Evolutionary conservation across 768 basidiomycete genomes (phyloP).

Genomic region (Cyathus striatus): DNA sequence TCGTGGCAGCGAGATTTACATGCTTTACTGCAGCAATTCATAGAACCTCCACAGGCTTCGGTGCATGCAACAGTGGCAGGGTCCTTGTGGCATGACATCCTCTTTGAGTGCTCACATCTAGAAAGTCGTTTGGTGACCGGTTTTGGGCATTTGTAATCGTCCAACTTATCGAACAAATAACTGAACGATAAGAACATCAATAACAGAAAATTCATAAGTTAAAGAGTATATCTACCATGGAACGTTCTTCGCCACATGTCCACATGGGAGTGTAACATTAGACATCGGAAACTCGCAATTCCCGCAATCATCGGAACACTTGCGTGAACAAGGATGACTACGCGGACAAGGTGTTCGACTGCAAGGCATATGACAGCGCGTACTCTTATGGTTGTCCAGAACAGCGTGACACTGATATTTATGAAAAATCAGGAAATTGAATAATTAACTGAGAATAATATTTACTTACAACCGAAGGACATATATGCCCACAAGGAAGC

Average conservation of each 20-base stretch:
- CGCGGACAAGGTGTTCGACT: constrained; percentile 45
- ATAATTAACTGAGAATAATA: constrained; percentile 36
- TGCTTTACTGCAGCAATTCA: constrained; percentile 47
- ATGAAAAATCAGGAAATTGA: not conserved
- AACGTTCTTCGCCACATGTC: constrained; percentile 38
- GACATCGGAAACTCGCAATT: constrained; percentile 42
- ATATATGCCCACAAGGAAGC: constrained; percentile 59
- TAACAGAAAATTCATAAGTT: not conserved
- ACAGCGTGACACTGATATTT: constrained; percentile 53
- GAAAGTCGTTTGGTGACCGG: constrained; percentile 39
- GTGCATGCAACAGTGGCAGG: constrained; percentile 32
- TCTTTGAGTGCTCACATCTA: constrained; percentile 47
- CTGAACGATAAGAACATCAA: constrained; percentile 23
- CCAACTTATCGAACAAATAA: constrained; percentile 37
- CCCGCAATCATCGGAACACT: constrained; percentile 50
- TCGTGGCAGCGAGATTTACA: constrained; percentile 45
- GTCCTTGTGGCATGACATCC: constrained; percentile 43
- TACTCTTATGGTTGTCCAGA: constrained; percentile 44
- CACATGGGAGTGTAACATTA: constrained; percentile 51
- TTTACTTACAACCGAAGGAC: no score
- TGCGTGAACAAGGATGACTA: constrained; percentile 51
- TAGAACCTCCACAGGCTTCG: constrained; percentile 32
- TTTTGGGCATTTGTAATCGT: constrained; percentile 34
- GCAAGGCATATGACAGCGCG: constrained; percentile 45
- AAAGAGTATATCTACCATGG: constrained; percentile 39